A percentile compares a stretch with the other conserved stretches of the same genome.
phyloP scores from a whole-genome alignment of 768 basidiomycete genomes.

The Xanthoconium stramineum region DNA sequence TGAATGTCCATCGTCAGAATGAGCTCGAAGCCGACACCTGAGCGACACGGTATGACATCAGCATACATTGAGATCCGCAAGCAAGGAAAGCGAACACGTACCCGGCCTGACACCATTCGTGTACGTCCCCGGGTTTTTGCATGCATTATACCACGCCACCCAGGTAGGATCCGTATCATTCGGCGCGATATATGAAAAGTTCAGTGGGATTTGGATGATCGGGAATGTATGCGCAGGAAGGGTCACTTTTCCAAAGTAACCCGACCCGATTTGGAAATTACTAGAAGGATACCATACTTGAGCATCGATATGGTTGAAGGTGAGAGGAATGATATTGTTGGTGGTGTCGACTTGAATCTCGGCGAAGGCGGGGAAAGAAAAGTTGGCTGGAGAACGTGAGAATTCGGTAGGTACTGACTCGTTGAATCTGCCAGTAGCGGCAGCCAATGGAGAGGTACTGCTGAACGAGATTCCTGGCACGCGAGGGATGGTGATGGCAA shows the following conservation, averaged over 20 bases:
- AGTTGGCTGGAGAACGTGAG: constrained; percentile 80
- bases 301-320: constrained; percentile 65
- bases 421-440: constrained; percentile 59
- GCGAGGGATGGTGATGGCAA: constrained; percentile 81
- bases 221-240: constrained; percentile 66
- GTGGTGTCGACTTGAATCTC: constrained; percentile 74
- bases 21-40: constrained; percentile 60
- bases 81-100: constrained; percentile 36
- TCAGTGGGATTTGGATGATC: constrained; percentile 69
- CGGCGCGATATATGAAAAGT: constrained; percentile 76
- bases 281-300: constrained; percentile 69
- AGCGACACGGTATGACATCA: constrained; percentile 5
- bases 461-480: constrained; percentile 73
- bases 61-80: neutral
- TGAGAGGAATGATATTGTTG: constrained; percentile 73
- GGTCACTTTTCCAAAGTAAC: constrained; percentile 54
- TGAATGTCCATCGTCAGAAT: constrained; percentile 63
- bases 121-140: constrained; percentile 56
- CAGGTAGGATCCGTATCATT: constrained; percentile 86
- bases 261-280: constrained; percentile 59
- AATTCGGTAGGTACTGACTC: constrained; percentile 59
- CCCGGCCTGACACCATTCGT: constrained; percentile 52
- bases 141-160: constrained; percentile 74
- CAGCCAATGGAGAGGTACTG: constrained; percentile 48
- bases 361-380: constrained; percentile 79